Evolutionary conservation across 164 flowering plant species (phyloP).

Genomic region (Annona cherimola): DNA sequence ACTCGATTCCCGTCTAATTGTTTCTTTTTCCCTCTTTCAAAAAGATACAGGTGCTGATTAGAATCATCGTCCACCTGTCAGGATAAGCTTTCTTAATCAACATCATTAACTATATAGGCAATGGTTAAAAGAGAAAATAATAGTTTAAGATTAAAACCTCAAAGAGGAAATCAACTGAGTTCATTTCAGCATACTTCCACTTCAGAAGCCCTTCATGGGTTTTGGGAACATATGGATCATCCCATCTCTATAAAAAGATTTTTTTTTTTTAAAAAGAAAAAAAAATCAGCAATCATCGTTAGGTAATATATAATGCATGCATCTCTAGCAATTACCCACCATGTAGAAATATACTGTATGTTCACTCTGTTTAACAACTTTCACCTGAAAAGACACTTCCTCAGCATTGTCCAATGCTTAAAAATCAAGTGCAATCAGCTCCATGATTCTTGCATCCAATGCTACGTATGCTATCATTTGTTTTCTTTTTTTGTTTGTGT

Average conservation of each 20-base stretch:
- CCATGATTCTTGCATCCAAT: no score
- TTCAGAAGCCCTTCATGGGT: slow-evolving; percentile 93
- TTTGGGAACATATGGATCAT: slow-evolving; percentile 88
- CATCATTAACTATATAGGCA: background rate
- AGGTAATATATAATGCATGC: background rate
- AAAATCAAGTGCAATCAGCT: no score
- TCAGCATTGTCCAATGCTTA: no score
- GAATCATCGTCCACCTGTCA: slow-evolving; percentile 55
- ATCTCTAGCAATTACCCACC: background rate
- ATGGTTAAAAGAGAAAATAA: background rate
- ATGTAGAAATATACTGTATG: background rate
- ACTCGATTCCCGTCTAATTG: slow-evolving; percentile 70
- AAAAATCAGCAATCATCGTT: background rate
- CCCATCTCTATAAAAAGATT: slow-evolving; percentile 76
- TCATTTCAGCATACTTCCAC: slow-evolving; percentile 93
- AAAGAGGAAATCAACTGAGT: slow-evolving; percentile 92
- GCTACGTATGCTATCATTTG: no score
- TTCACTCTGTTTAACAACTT: no score
- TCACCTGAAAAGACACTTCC: no score
- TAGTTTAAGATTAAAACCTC: slow-evolving; percentile 45
- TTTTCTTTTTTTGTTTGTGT: no score
- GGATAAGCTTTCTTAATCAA: background rate
- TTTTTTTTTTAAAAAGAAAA: background rate
- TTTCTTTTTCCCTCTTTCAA: slow-evolving; percentile 77
- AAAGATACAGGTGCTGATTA: slow-evolving; percentile 45